phyloP scores from a whole-genome alignment of 345 rosid species.

The Alliaria petiolata region DNA sequence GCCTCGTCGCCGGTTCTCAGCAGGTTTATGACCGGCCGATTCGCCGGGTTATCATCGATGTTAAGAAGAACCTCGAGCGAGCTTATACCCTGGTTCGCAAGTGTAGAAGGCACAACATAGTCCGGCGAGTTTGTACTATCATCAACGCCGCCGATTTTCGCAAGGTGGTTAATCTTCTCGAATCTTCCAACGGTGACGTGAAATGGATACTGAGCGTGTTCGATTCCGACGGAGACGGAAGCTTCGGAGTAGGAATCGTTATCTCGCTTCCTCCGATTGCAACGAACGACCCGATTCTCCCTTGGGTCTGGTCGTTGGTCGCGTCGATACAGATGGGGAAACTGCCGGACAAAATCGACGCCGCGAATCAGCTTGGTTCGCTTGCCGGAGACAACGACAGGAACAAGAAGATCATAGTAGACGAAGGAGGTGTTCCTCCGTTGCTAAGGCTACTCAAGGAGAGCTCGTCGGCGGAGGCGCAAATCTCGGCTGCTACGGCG shows the following conservation, averaged over 20 bases:
- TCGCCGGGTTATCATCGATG: slow-evolving; percentile 64
- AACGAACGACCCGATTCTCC: slow-evolving; percentile 79
- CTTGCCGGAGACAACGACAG: slow-evolving; percentile 74
- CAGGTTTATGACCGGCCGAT: slow-evolving; percentile 82
- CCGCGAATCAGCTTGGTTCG: slow-evolving; percentile 63
- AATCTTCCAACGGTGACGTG: slow-evolving; percentile 81
- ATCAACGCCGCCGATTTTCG: slow-evolving; percentile 72
- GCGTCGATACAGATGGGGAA: slow-evolving; percentile 58
- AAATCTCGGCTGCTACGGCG: slow-evolving; percentile 54
- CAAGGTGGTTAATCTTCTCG: slow-evolving; percentile 53
- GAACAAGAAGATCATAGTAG: slow-evolving; percentile 82
- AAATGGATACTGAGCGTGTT: slow-evolving; percentile 66
- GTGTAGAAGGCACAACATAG: slow-evolving; percentile 63
- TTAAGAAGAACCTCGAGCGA: slow-evolving; percentile 52
- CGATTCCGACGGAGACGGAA: slow-evolving; percentile 44
- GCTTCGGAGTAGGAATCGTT: slow-evolving; percentile 48
- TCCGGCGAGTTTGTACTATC: slow-evolving; percentile 61
- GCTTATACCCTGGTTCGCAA: slow-evolving; percentile 57
- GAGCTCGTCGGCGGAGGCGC: slow-evolving; percentile 54
- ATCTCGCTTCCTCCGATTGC: slow-evolving; percentile 83
- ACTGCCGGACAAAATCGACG: slow-evolving; percentile 58
- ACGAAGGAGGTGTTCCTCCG: slow-evolving; percentile 79
- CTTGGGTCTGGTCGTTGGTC: slow-evolving; percentile 86
- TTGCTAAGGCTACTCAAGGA: slow-evolving; percentile 68
- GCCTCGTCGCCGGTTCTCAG: slow-evolving; percentile 41